These are phyloP conservation scores for Triangularia setosa DNA, from an alignment of 2,329 filamentous ascomycete genomes.

Conservation along the genomic window DNA sequence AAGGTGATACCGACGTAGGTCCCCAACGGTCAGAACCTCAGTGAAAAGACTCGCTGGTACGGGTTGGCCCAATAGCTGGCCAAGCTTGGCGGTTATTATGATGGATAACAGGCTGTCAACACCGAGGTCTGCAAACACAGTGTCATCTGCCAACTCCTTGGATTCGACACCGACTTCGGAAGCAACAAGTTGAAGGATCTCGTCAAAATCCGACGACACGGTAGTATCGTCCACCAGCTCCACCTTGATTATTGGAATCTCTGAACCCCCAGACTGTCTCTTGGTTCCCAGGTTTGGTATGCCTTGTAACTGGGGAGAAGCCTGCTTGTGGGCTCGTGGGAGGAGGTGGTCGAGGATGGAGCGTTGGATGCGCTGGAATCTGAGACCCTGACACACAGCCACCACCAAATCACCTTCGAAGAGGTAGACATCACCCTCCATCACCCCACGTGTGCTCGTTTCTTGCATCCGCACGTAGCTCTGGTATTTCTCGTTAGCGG, in stretches of 20 bases:
- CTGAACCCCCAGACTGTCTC: background rate
- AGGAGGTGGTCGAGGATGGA: slow-evolving; percentile 19
- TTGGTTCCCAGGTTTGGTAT: background rate
- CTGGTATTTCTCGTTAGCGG: slow-evolving; percentile 14
- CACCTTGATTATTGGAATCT: background rate
- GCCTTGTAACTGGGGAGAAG: background rate
- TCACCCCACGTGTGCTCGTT: slow-evolving; percentile 14
- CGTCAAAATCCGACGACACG: background rate
- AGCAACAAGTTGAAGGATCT: slow-evolving; percentile 8
- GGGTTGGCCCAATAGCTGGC: background rate
- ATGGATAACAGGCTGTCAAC: slow-evolving; percentile 31
- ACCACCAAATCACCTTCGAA: slow-evolving; percentile 26
- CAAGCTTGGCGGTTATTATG: slow-evolving; percentile 19
- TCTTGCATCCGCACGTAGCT: slow-evolving; percentile 29
- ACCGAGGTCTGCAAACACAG: slow-evolving; percentile 28
- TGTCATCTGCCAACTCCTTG: slow-evolving; percentile 18
- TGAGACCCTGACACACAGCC: slow-evolving; percentile 25
- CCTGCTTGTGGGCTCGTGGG: background rate
- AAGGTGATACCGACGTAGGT: background rate
- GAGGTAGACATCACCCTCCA: slow-evolving; percentile 28
- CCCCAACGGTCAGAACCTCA: slow-evolving; percentile 3
- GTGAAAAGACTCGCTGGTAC: slow-evolving; percentile 2
- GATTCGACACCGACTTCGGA: slow-evolving; percentile 19
- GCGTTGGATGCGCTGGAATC: slow-evolving; percentile 26
- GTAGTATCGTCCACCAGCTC: background rate